Percentiles rank a stretch among this genome's conserved stretches.
Evolutionary conservation across 257 asterid genomes (phyloP).

Genomic region (Plantago major): DNA sequence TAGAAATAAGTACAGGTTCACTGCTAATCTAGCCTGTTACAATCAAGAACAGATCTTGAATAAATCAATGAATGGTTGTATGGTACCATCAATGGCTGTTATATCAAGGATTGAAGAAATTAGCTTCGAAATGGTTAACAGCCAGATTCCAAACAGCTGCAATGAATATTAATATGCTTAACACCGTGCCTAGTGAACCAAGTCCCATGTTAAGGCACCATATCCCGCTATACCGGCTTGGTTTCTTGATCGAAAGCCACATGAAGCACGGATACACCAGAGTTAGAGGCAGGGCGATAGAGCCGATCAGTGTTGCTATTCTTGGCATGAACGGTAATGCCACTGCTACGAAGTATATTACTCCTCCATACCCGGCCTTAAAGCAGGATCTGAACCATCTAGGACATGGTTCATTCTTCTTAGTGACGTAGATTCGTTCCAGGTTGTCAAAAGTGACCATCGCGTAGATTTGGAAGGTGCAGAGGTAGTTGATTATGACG

Average conservation of each 20-base stretch:
- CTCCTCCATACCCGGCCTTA: slow-evolving; percentile 50
- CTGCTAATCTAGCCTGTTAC: no score
- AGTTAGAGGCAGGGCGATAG: slow-evolving; percentile 47
- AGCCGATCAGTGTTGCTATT: slow-evolving; percentile 47
- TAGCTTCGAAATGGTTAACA: slow-evolving; percentile 51
- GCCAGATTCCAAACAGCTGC: slow-evolving; percentile 54
- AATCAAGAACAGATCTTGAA: no score
- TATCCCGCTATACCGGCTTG: slow-evolving; percentile 22
- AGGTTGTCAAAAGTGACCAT: slow-evolving; percentile 67
- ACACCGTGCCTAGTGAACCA: slow-evolving; percentile 36
- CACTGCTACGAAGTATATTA: slow-evolving; percentile 45
- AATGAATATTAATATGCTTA: slow-evolving; percentile 24
- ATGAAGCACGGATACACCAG: slow-evolving; percentile 67
- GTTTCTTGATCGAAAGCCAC: slow-evolving; percentile 60
- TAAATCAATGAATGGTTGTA: no score
- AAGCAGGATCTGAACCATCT: slow-evolving; percentile 44
- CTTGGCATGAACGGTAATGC: slow-evolving; percentile 61
- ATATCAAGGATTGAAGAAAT: slow-evolving; percentile 53
- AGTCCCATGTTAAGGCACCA: slow-evolving; percentile 54
- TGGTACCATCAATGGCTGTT: no score
- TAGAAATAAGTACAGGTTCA: no score
- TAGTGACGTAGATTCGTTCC: slow-evolving; percentile 39
- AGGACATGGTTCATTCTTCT: slow-evolving; percentile 44
- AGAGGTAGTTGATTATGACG: slow-evolving; percentile 36
- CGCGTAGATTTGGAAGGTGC: slow-evolving; percentile 66